Base-by-base conservation (phyloP, 306 rosid genomes). In the Acacia melanoxylon region DNA sequence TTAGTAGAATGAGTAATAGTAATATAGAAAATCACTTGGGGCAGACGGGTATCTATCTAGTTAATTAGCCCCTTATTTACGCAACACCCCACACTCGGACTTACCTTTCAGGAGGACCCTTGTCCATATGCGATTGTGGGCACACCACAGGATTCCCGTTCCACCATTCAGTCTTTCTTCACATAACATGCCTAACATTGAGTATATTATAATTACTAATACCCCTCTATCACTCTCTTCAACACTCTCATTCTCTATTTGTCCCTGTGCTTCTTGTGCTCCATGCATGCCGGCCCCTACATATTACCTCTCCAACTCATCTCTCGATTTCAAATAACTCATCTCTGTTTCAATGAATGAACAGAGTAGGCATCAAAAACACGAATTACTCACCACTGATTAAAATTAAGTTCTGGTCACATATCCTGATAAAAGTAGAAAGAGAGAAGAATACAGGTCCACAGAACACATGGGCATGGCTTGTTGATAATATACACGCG, bases 1-100 rank as follows among this genome's bases (percentile, higher is more conserved):
- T 0, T 37, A 37, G 1, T 6, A 37, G 1, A 37, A 1, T 5
- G 6, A 37, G 8, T 0, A 37, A 0, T 0, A 0, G 8, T 6
- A 37, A 37, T 37, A 37, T 37, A 6, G 1, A 0, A 6, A 37
- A 37, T 37, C 1, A 37, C 41, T 35, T 33, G 6, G 6, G 7
- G 5, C 40, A 4, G 40, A 35, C 6, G 40, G 6, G 41, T 37
- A 65, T 65, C 42, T 5, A 13, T 48, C 17, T 12, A 31, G 3
- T 65, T 12, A 31, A 3, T 65, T 65, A 4, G 70, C 70, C 22
- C 42, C 11, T 65, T 31, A 31, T 29, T 31, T 65, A 65, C 42
- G 24, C 72, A 7, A 67, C 46, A 67, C 46, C 10, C 25, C 25
- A 54, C 27, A 20, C 62, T 20, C 25, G 62, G 27, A 54, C 62